Percentiles rank a stretch among this genome's conserved stretches.
These are phyloP conservation scores for Candolleomyces eurysporus DNA, from an alignment of 768 basidiomycete species.

Conservation along the genomic window DNA sequence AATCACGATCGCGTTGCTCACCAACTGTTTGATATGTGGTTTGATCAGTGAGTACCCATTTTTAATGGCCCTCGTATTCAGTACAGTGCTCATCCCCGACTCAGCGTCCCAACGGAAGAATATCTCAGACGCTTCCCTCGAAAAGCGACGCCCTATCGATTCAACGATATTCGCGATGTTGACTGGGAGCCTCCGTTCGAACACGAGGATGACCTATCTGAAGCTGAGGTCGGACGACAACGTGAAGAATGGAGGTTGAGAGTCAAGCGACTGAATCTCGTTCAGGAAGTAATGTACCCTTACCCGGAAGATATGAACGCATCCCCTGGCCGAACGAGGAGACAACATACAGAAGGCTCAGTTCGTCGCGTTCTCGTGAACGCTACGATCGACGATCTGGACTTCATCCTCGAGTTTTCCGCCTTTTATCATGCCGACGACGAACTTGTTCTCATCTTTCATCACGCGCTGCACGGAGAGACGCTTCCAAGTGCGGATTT, in stretches of 20 bases:
- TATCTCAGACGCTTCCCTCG: conserved; percentile 47
- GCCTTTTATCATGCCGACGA: conserved; percentile 53
- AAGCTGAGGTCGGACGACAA: neutral
- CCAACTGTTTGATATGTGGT: conserved; percentile 66
- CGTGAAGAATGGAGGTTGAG: conserved; percentile 5
- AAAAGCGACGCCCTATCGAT: conserved; percentile 37
- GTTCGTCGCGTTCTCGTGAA: conserved; percentile 5
- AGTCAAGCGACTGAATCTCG: conserved; percentile 19
- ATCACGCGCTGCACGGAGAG: conserved; percentile 28
- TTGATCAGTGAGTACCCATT: conserved; percentile 52
- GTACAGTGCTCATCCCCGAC: neutral
- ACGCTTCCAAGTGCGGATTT: conserved; percentile 24
- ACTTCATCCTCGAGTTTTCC: conserved; percentile 38
- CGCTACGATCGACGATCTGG: conserved; percentile 28
- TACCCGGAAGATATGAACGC: conserved; percentile 13
- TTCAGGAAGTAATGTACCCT: conserved; percentile 30
- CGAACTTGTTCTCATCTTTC: conserved; percentile 52
- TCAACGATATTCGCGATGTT: conserved; percentile 39
- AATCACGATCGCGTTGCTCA: conserved; percentile 66
- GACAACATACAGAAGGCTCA: conserved; percentile 11
- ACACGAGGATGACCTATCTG: neutral
- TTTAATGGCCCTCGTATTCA: neutral
- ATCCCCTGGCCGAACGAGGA: conserved; percentile 8
- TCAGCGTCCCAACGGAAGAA: conserved; percentile 47
- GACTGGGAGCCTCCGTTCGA: conserved; percentile 30